Evolutionary conservation across 768 basidiomycete species (phyloP), one percentile per base, ranked within the genome.

Genomic region (Naganishia friedmannii): DNA sequence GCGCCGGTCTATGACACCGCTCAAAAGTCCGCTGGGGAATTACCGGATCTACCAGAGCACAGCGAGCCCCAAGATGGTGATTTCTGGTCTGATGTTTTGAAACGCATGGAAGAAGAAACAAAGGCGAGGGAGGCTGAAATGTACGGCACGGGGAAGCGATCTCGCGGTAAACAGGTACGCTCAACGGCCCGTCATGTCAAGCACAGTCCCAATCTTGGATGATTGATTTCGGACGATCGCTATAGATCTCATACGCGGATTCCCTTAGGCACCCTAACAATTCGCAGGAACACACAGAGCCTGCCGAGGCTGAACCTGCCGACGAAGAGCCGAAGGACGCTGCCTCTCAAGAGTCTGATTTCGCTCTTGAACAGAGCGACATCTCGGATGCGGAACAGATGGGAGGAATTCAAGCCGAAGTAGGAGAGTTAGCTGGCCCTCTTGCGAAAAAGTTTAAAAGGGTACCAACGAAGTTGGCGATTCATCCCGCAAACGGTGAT

Each of bases 1-100:
- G 71, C 71, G 0, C 67, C 71, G 8, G 71, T 72, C 21, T 72
- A 58, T 46, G 71, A 72, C 28, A 32, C 67, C 34, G 68, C 65
- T 60, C 60, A 58, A 23, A 53, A 29, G n/a, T 66, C 53, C 21
- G 57, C 34, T 29, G 60, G 39, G 29, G 60, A 63, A 45, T 17
- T 63, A 42, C 60, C 60, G 60, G 60, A 63, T 45, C 26, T 63
- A 45, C 60, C 39, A n/a, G 60, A 26, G 13, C 23, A 63, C 26
- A 26, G 19, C 17, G 37, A 39, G 12, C n/a, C 23, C 15, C 29
- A 71, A 34, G 70, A 72, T n/a, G 46, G 53, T n/a, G 67, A 65
- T 34, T 68, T 69, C 63, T 72, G 71, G 71, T 46, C 66, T 2
- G 57, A 55, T 34, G 53, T 72, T 6, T 28, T 65, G 1, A 68